A percentile compares a stretch with the other conserved stretches of the same genome.
Evolutionary conservation across 495 filamentous ascomycete genomes (phyloP).

Genomic region (Endocarpon pusillum): DNA sequence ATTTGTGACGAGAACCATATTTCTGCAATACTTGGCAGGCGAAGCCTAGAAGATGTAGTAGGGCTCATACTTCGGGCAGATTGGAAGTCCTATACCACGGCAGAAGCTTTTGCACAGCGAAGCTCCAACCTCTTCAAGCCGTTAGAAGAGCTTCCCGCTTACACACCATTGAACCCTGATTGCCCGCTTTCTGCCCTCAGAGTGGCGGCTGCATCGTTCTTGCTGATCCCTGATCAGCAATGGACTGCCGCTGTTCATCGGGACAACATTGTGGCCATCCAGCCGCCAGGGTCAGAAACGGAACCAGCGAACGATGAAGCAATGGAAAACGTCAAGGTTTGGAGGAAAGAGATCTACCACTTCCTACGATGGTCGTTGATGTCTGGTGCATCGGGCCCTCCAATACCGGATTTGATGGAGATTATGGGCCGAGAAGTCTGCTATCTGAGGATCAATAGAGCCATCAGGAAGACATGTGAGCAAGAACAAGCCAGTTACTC

Average conservation of each 20-base stretch:
- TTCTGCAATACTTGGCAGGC: conserved; percentile 16
- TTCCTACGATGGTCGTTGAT: conserved; percentile 53
- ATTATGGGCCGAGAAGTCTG: conserved; percentile 46
- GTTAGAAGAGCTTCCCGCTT: conserved; percentile 18
- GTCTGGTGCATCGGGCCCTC: conserved; percentile 39
- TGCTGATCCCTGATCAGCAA: conserved; percentile 21
- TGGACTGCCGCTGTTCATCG: conserved; percentile 23
- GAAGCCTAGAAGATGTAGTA: conserved; percentile 22
- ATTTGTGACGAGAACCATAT: conserved; percentile 17
- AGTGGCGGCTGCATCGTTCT: conserved; percentile 20
- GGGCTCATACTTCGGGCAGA: conserved; percentile 38
- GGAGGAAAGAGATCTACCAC: conserved; percentile 30
- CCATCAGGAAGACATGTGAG: too few relatives aligned
- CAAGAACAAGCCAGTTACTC: too few relatives aligned
- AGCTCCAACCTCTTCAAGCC: conserved; percentile 48
- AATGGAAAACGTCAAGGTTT: conserved; percentile 11
- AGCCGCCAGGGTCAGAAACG: conserved; percentile 2
- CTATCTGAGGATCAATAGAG: conserved; percentile 34
- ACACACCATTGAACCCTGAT: conserved; percentile 10
- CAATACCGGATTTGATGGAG: conserved; percentile 38
- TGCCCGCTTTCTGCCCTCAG: conserved; percentile 22
- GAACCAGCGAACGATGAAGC: background rate
- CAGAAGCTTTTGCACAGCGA: conserved; percentile 37
- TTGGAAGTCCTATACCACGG: conserved; percentile 41
- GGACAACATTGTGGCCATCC: conserved; percentile 17